These are phyloP conservation scores for Arabis alpina DNA, from an alignment of 345 rosid genomes.

Conservation along the genomic window DNA sequence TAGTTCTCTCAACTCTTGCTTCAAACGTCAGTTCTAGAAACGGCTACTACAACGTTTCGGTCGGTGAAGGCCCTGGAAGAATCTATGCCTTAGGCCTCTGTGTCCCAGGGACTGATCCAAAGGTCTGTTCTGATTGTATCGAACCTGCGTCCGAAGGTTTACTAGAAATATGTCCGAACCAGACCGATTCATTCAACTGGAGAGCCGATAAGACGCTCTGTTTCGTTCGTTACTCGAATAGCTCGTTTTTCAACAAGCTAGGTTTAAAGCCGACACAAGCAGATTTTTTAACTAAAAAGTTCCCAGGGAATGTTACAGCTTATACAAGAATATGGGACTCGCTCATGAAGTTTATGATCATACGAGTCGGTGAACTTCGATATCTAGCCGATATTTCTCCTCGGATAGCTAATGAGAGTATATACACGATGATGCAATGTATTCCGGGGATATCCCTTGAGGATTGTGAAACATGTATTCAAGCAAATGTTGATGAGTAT, in stretches of 20 bases:
- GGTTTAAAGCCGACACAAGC: constrained; percentile 8
- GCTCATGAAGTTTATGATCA: constrained; percentile 19
- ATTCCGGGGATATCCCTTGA: constrained; percentile 29
- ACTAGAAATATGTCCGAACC: constrained; percentile 37
- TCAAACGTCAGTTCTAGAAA: constrained; percentile 29
- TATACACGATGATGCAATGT: constrained; percentile 35
- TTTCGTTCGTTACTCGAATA: constrained; percentile 51
- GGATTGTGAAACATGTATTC: constrained; percentile 22
- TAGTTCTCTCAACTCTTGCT: constrained; percentile 36
- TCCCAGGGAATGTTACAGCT: constrained; percentile 7
- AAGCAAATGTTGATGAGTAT: neutral
- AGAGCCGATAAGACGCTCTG: constrained; percentile 34
- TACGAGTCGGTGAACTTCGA: neutral
- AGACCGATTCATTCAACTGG: constrained; percentile 47
- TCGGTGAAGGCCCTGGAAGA: constrained; percentile 25
- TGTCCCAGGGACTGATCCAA: constrained; percentile 24
- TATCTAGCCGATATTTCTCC: constrained; percentile 16
- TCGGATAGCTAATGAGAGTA: constrained; percentile 9
- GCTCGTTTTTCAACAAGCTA: constrained; percentile 20
- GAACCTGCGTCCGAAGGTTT: constrained; percentile 13
- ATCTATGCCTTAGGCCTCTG: constrained; percentile 44
- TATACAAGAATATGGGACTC: constrained; percentile 19
- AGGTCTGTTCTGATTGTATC: constrained; percentile 41
- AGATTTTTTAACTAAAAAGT: neutral
- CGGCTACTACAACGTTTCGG: constrained; percentile 38